Evolutionary conservation across 805 yeast species (phyloP), one percentile per base, ranked within the genome.

Genomic region (Suhomyces sp.): DNA sequence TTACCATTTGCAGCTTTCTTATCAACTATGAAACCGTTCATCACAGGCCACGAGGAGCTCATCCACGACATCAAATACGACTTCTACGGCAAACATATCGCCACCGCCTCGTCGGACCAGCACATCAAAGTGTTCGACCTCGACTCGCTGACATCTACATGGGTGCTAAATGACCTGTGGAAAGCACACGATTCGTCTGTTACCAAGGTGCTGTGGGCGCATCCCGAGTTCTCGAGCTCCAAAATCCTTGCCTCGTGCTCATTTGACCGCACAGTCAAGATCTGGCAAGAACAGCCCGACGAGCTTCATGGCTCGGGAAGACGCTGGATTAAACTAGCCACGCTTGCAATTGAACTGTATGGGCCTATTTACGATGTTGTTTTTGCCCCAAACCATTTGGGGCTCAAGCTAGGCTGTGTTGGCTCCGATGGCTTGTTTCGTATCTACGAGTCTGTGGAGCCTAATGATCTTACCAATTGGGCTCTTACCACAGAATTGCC

Each of bases 21-120:
- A 17, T 3, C 42, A 19, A 6, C 17, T 15, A 57, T 76, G 78
- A 85, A 84, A 62, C 90, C 97, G 3, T 87, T 93, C 61, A 78
- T 86, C 13, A 88, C 97, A 0, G 96, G 96, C 35, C 98, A 94
- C 68, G 96, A 90, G 62, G 99, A 94, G 68, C 78, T 93, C 51
- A 84, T 93, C 45, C 96, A 92, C 60, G 97, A 92, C 63, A 84
- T 92, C 23, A 85, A 90, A 19, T 94, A 92, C 69, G 97, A 94
- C 69, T 93, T 87, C 70, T 93, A 93, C 65, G 98, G 99, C 1
- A 83, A 85, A 51, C 89, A 91, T 56, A 76, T 94, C 52, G 99
- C 98, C 2, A 93, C 97, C 0, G 92, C 96, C 54, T 90, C 97
- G 4, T 89, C 96, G 0, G 99, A 94, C 70, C 97, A 92, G 63